These are phyloP conservation scores for Adansonia madagascariensis DNA, from an alignment of 441 rosid genomes.

Conservation along the genomic window DNA sequence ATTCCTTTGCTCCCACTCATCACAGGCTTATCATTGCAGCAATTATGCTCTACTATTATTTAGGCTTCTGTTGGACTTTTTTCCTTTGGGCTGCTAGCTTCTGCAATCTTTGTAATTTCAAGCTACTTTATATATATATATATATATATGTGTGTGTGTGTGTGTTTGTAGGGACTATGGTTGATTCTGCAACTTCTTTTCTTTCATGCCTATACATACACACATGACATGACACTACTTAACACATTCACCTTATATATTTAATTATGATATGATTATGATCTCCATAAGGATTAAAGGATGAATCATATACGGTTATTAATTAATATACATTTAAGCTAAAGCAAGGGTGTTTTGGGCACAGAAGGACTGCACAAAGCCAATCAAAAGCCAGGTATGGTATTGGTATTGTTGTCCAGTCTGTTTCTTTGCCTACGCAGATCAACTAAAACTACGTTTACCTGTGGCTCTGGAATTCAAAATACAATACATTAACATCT, in stretches of 20 bases:
- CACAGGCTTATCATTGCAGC: too few species aligned
- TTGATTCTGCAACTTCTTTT: conserved; percentile 16
- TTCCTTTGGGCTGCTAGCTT: too few species aligned
- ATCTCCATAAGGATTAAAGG: not conserved
- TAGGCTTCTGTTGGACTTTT: too few species aligned
- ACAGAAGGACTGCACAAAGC: not conserved
- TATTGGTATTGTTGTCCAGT: conserved; percentile 22
- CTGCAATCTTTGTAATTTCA: too few species aligned
- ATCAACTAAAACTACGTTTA: not conserved
- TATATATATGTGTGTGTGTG: not conserved
- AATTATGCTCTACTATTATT: too few species aligned
- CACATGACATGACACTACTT: too few species aligned
- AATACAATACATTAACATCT: not conserved
- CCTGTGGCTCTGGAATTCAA: not conserved
- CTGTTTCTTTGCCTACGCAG: conserved; percentile 31
- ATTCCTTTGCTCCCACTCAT: too few species aligned
- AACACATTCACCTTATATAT: not conserved
- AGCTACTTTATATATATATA: too few species aligned
- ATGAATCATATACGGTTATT: not conserved
- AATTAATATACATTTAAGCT: not conserved
- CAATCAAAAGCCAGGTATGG: not conserved
- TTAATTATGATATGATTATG: not conserved
- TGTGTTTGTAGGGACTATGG: conserved; percentile 15
- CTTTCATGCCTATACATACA: not conserved
- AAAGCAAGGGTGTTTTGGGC: conserved; percentile 20